phyloP scores from a whole-genome alignment of 805 yeast genomes.

The Myxozyma neglecta region DNA sequence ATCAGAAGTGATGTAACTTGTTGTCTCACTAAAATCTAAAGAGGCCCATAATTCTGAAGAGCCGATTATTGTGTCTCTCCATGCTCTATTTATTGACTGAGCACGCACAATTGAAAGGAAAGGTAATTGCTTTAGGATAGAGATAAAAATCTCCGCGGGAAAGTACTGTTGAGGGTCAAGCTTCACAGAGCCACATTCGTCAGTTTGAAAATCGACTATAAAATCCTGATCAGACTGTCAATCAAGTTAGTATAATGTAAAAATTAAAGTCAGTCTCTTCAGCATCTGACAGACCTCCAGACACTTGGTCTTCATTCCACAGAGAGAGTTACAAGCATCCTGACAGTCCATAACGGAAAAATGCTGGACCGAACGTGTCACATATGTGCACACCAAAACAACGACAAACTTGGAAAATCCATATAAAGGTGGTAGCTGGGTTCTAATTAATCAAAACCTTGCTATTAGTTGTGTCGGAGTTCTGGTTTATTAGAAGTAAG shows the following conservation, averaged over 20 bases:
- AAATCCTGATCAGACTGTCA: not conserved
- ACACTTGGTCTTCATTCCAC: no score
- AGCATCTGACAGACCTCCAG: no score
- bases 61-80: slow-evolving; percentile 9
- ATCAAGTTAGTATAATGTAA: not conserved
- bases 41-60: slow-evolving; percentile 10
- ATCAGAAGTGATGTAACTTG: not conserved
- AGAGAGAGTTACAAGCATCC: no score
- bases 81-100: slow-evolving; percentile 6
- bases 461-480: no score
- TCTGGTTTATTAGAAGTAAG: no score
- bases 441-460: no score
- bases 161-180: slow-evolving; percentile 2
- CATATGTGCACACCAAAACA: no score
- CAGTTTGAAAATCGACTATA: not conserved
- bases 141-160: slow-evolving; percentile 12
- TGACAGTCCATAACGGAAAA: no score
- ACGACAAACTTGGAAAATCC: no score
- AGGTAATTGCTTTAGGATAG: slow-evolving; percentile 8
- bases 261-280: not conserved
- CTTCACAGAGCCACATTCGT: no score
- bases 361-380: no score
- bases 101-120: slow-evolving; percentile 6
- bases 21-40: slow-evolving; percentile 5
- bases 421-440: no score